These are phyloP conservation scores for Aspergillus niger DNA, from an alignment of 2,329 filamentous ascomycete species.

Conservation along the genomic window DNA sequence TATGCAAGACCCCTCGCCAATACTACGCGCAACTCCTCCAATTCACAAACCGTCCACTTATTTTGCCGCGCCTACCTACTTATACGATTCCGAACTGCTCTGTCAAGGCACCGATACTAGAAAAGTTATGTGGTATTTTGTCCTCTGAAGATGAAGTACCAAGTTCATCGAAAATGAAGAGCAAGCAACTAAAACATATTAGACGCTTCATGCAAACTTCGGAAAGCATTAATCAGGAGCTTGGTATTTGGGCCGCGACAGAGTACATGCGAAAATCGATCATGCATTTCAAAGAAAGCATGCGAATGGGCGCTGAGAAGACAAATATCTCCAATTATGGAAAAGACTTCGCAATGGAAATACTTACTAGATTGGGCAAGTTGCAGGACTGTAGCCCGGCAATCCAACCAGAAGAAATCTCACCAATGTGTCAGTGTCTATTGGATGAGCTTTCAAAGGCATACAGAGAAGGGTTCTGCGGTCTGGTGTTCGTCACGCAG, in stretches of 20 bases:
- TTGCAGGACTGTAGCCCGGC: neutral
- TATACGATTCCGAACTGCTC: too few relatives aligned
- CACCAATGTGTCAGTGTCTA: neutral
- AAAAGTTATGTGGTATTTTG: neutral
- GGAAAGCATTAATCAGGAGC: neutral
- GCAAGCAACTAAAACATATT: neutral
- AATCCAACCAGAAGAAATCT: neutral
- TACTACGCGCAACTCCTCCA: neutral
- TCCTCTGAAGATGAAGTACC: neutral
- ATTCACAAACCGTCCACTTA: conserved; percentile 2
- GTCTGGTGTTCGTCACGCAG: conserved; percentile 9
- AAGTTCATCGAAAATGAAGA: neutral
- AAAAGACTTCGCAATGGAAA: conserved; percentile 2
- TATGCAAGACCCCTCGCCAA: conserved; percentile 8
- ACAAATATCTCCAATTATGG: neutral
- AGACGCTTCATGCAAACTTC: neutral
- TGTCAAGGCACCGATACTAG: neutral
- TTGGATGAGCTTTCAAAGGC: neutral
- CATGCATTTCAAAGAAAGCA: neutral
- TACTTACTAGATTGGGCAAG: neutral
- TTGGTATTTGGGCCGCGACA: conserved; percentile 1
- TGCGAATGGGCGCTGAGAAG: neutral
- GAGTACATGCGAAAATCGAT: conserved; percentile 1
- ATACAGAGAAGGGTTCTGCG: conserved; percentile 7
- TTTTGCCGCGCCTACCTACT: neutral